These are phyloP conservation scores for Clavispora vitiphila DNA, from an alignment of 805 yeast genomes.

Conservation along the genomic window DNA sequence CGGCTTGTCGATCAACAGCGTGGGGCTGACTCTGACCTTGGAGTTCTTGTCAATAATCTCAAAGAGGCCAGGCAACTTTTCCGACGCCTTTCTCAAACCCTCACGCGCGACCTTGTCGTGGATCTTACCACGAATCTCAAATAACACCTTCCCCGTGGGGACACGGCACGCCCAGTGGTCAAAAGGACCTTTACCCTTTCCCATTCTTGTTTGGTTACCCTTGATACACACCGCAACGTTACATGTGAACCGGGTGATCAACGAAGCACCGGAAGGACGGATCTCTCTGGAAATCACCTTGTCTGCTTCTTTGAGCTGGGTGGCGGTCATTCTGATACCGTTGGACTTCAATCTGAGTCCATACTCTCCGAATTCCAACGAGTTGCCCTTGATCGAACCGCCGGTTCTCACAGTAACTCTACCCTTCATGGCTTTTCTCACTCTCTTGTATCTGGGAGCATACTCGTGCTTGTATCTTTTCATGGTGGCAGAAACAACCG, in stretches of 20 bases:
- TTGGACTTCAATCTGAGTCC: constrained; percentile 87
- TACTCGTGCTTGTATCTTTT: constrained; percentile 57
- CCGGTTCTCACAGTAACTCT: constrained; percentile 93
- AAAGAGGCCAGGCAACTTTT: constrained; percentile 86
- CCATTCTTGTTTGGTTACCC: constrained; percentile 99
- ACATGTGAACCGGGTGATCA: constrained; percentile 77
- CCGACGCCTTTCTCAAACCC: constrained; percentile 84
- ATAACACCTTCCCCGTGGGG: constrained; percentile 89
- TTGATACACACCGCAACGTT: constrained; percentile 89
- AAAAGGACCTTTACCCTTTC: constrained; percentile 97
- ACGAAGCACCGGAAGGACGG: constrained; percentile 69
- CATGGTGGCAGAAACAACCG: constrained; percentile 5
- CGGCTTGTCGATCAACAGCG: constrained; percentile 45
- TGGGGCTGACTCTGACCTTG: constrained; percentile 68
- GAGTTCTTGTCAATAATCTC: constrained; percentile 71
- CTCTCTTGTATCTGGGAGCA: constrained; percentile 69
- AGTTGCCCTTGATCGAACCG: constrained; percentile 86
- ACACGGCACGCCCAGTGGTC: constrained; percentile 97
- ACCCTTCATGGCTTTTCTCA: constrained; percentile 85
- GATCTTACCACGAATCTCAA: constrained; percentile 75
- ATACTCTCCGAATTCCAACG: constrained; percentile 72
- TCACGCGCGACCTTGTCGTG: constrained; percentile 90
- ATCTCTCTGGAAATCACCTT: constrained; percentile 77
- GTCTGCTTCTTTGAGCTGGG: constrained; percentile 88
- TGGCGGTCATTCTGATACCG: constrained; percentile 81